Evolutionary conservation across 1,139 yeast genomes (phyloP).

Genomic region (Blastobotrys arbuscula): DNA sequence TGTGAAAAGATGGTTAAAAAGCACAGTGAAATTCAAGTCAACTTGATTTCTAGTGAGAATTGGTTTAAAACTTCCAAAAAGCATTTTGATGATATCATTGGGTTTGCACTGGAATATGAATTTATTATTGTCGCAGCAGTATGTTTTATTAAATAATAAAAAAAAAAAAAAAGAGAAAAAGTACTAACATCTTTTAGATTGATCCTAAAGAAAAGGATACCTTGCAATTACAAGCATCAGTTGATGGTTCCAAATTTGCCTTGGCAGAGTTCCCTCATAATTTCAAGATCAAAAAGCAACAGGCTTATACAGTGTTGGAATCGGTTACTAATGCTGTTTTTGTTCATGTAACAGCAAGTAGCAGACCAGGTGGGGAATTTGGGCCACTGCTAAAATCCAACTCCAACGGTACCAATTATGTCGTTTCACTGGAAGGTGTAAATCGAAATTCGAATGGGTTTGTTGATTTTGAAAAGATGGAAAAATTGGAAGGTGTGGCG

Average conservation of each 20-base stretch:
- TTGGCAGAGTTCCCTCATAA: conserved; percentile 74
- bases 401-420: conserved; percentile 93
- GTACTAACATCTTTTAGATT: conserved; percentile 5
- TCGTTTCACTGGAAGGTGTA: conserved; percentile 62
- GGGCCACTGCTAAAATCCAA: conserved; percentile 89
- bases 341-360: conserved; percentile 71
- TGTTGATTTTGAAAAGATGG: conserved; percentile 85
- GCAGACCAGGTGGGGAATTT: conserved; percentile 48
- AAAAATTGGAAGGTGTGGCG: conserved; percentile 84
- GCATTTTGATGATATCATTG: conserved; percentile 51
- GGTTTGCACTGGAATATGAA: conserved; percentile 60
- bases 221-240: conserved; percentile 65
- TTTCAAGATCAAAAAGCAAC: conserved; percentile 54
- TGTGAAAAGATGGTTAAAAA: conserved; percentile 47
- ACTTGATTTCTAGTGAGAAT: conserved; percentile 49
- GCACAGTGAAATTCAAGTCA: conserved; percentile 27
- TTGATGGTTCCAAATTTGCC: conserved; percentile 77
- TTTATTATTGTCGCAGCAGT: conserved; percentile 68
- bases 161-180: neutral
- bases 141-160: conserved; percentile 20
- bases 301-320: conserved; percentile 81
- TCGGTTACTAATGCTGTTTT: conserved; percentile 70
- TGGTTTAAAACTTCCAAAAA: conserved; percentile 38
- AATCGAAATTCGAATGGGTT: conserved; percentile 69
- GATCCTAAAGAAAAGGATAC: conserved; percentile 36